Conservation (phyloP, 148 eudicot genomes). For the Drosera capensis region DNA sequence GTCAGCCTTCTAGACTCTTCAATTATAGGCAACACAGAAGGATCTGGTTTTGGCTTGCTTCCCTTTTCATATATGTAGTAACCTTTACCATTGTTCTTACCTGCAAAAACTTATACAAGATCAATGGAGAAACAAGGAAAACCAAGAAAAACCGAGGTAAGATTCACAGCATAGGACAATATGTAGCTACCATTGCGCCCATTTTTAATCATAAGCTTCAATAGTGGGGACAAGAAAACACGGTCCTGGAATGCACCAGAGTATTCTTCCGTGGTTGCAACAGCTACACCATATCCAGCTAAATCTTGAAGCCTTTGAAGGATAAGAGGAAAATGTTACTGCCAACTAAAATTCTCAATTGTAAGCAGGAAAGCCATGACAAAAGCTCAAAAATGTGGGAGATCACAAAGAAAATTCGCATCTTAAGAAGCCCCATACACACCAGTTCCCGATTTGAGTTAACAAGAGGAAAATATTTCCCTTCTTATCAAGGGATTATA, state of each 20-base stretch:
- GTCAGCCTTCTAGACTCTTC: constrained; percentile 66
- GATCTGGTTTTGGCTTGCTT: constrained; percentile 83
- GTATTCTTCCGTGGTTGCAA: constrained; percentile 38
- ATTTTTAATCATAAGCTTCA: constrained; percentile 49
- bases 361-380: neutral
- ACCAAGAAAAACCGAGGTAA: neutral
- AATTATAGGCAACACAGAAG: constrained; percentile 54
- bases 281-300: constrained; percentile 75
- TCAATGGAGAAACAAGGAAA: neutral
- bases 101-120: constrained; percentile 15
- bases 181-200: constrained; percentile 69
- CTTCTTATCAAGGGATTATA: no score
- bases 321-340: constrained; percentile 3
- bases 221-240: constrained; percentile 38
- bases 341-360: neutral
- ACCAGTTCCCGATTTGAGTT: no score
- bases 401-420: no score
- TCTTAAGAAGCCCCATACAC: no score
- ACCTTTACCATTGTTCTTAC: constrained; percentile 88
- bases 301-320: constrained; percentile 69
- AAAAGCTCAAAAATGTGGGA: no score
- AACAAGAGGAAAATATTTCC: no score
- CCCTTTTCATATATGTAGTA: constrained; percentile 80
- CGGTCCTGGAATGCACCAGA: constrained; percentile 51
- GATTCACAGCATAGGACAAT: constrained; percentile 1